A percentile compares a stretch with the other conserved stretches of the same genome.
phyloP scores from a whole-genome alignment of 495 filamentous ascomycete species.

The Aspergillus egyptiacus region DNA sequence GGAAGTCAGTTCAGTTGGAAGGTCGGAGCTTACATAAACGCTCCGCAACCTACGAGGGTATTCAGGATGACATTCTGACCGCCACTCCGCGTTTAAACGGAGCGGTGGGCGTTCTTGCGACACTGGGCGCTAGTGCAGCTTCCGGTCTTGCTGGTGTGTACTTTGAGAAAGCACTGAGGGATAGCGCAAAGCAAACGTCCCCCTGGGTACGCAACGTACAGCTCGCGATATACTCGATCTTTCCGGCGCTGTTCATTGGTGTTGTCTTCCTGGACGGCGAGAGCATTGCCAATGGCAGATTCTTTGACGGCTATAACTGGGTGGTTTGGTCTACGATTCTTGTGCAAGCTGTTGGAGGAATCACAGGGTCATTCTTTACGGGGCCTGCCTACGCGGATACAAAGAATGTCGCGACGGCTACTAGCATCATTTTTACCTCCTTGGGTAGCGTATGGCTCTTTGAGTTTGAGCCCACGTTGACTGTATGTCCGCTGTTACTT shows the following conservation, averaged over 20 bases:
- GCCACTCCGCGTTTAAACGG: conserved; percentile 64
- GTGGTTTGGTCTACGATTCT: conserved; percentile 82
- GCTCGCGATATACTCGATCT: conserved; percentile 83
- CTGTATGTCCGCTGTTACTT: conserved; percentile 50
- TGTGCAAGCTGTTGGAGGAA: conserved; percentile 76
- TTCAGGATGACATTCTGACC: conserved; percentile 68
- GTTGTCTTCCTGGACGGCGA: conserved; percentile 82
- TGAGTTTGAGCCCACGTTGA: conserved; percentile 61
- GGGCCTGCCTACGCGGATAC: conserved; percentile 63
- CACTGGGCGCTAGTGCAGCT: conserved; percentile 65
- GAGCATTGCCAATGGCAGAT: conserved; percentile 73
- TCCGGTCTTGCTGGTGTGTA: conserved; percentile 84
- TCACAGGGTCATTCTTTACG: conserved; percentile 77
- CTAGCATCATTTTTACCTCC: conserved; percentile 80
- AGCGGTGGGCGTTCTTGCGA: conserved; percentile 69
- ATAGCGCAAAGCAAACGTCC: conserved; percentile 60
- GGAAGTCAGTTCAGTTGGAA: conserved; percentile 39
- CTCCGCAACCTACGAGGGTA: conserved; percentile 95
- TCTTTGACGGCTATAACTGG: conserved; percentile 90
- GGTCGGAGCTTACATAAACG: conserved; percentile 50
- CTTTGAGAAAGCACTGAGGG: conserved; percentile 92
- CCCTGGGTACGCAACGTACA: conserved; percentile 95
- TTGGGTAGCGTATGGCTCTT: conserved; percentile 82
- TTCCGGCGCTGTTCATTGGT: conserved; percentile 79
- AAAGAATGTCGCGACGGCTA: conserved; percentile 86